Percentiles rank a stretch among this genome's conserved stretches.
Conservation (phyloP, 257 asterid species). For the Avicennia marina region DNA sequence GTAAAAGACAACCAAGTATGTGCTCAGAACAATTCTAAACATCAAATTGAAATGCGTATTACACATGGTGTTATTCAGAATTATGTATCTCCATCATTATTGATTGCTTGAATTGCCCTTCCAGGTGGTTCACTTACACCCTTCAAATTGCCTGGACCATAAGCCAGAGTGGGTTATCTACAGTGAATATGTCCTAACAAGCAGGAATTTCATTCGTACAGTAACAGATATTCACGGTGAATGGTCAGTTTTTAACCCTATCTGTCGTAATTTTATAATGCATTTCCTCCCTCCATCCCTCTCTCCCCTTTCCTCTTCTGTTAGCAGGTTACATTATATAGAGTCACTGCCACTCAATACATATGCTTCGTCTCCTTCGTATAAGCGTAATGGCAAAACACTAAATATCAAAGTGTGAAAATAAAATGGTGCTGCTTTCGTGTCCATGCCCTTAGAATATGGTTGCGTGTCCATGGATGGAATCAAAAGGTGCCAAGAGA, state of each 20-base stretch:
- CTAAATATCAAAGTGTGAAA: too few relatives aligned
- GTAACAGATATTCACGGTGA: conserved; percentile 95
- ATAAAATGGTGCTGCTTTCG: too few relatives aligned
- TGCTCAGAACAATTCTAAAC: not conserved
- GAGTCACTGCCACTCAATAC: too few relatives aligned
- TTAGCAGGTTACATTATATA: too few relatives aligned
- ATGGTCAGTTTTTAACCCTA: conserved; percentile 44
- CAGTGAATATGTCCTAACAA: conserved; percentile 83
- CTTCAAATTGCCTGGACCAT: conserved; percentile 92
- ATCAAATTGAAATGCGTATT: not conserved
- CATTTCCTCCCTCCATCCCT: too few relatives aligned
- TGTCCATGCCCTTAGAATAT: too few relatives aligned
- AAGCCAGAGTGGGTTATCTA: conserved; percentile 98
- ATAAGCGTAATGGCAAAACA: too few relatives aligned
- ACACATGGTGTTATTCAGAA: not conserved
- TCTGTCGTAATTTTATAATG: not conserved
- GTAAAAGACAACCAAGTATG: conserved; percentile 95
- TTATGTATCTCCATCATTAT: conserved; percentile 1
- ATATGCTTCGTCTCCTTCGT: too few relatives aligned
- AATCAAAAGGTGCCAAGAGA: too few relatives aligned
- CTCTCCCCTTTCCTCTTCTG: too few relatives aligned
- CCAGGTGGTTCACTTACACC: conserved; percentile 91
- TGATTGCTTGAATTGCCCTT: not conserved
- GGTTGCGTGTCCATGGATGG: too few relatives aligned
- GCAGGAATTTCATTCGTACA: conserved; percentile 91